A percentile compares a stretch with the other conserved stretches of the same genome.
Conservation (phyloP, 768 basidiomycete genomes). For the Boletus pseudopeckii region DNA sequence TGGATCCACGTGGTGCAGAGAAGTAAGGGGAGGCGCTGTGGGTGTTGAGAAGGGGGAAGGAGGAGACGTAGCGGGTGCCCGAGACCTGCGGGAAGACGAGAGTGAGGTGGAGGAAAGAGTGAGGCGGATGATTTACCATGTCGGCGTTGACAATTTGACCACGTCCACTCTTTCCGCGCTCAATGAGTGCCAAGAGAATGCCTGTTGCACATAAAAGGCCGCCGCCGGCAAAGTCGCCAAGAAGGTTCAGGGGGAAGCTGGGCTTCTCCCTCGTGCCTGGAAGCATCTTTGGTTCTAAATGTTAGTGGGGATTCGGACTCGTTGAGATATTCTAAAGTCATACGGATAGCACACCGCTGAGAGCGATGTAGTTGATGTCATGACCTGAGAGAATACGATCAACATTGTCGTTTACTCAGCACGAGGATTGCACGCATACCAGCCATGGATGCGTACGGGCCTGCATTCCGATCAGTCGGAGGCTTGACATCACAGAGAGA, state of each 20-base stretch:
- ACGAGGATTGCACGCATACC: conserved; percentile 39
- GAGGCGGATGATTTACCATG: conserved; percentile 51
- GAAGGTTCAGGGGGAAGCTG: conserved; percentile 66
- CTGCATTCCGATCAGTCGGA: conserved; percentile 35
- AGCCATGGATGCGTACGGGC: conserved; percentile 72
- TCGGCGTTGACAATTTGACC: conserved; percentile 75
- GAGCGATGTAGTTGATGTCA: conserved; percentile 81
- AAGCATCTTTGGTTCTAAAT: conserved; percentile 47
- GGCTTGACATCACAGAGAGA: background rate
- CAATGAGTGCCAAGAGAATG: conserved; percentile 70
- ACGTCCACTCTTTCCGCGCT: conserved; percentile 57
- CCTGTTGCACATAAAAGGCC: conserved; percentile 70
- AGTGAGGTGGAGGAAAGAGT: background rate
- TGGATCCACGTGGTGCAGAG: conserved; percentile 47
- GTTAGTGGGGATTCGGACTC: background rate
- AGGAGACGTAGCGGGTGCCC: conserved; percentile 73
- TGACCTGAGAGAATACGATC: conserved; percentile 49
- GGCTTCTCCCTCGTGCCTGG: conserved; percentile 65
- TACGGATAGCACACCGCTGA: conserved; percentile 72
- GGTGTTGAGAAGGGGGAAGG: conserved; percentile 59
- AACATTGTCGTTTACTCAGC: background rate
- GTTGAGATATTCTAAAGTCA: conserved; percentile 2
- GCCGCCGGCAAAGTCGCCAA: conserved; percentile 83
- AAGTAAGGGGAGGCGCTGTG: conserved; percentile 35
- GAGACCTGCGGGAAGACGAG: conserved; percentile 54